These are phyloP conservation scores for Coemansia sp. DNA, from an alignment of 192 early-diverging fungal genomes.

Conservation along the genomic window DNA sequence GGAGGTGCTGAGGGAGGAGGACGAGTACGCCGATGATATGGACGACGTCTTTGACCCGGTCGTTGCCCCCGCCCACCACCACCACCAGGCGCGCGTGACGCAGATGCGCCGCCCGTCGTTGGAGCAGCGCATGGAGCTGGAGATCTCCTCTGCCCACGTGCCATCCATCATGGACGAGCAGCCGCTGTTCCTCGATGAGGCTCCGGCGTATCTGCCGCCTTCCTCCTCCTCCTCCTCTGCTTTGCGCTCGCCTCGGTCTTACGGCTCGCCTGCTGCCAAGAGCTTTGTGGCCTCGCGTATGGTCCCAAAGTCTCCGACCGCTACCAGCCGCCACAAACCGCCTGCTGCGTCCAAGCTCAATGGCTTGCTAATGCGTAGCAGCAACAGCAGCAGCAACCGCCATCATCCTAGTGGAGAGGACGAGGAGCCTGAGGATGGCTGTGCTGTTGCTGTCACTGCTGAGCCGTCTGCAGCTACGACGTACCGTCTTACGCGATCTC, in stretches of 20 bases:
- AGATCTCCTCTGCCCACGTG: constrained; percentile 20
- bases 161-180: constrained; percentile 50
- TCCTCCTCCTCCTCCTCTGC: not conserved
- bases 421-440: constrained; percentile 13
- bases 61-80: constrained; percentile 8
- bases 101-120: constrained; percentile 26
- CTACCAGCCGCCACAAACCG: not conserved
- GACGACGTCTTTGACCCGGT: constrained; percentile 31
- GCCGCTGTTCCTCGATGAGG: constrained; percentile 44
- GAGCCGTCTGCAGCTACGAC: constrained; percentile 25
- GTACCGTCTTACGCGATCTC: not conserved
- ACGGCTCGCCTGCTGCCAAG: constrained; percentile 51
- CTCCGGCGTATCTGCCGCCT: constrained; percentile 2
- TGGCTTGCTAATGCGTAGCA: constrained; percentile 11
- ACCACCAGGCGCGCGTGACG: constrained; percentile 19
- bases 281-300: constrained; percentile 43
- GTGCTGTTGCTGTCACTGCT: constrained; percentile 2
- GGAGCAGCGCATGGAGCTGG: constrained; percentile 29
- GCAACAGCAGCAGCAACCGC: constrained; percentile 4
- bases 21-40: constrained; percentile 7
- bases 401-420: not conserved
- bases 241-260: constrained; percentile 24
- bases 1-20: constrained; percentile 41
- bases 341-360: constrained; percentile 1
- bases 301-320: constrained; percentile 26